phyloP scores from a whole-genome alignment of 371 early-diverging fungal genomes.

The Mucor circinelloides region DNA sequence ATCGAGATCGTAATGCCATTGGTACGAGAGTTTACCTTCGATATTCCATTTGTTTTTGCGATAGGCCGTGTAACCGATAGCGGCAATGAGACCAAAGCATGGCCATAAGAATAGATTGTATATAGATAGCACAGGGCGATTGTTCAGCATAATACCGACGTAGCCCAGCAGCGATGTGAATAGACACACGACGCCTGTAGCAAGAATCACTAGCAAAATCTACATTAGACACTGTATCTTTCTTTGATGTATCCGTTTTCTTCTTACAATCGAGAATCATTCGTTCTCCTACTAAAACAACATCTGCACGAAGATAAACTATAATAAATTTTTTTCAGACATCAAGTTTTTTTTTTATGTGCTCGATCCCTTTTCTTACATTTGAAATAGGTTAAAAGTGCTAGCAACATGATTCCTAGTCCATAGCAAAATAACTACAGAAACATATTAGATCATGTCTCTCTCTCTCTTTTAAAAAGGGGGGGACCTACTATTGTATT shows the following conservation, averaged over 20 bases:
- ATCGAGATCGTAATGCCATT: conserved; percentile 49
- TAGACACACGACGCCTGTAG: conserved; percentile 50
- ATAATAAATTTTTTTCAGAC: conserved; percentile 1
- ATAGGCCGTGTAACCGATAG: conserved; percentile 59
- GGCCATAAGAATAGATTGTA: conserved; percentile 62
- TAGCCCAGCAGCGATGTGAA: conserved; percentile 55
- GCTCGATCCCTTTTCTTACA: conserved; percentile 30
- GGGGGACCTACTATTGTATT: conserved; percentile 52
- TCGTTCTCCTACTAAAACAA: conserved; percentile 45
- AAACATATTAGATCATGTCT: background rate
- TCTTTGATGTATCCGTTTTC: background rate
- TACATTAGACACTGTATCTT: background rate
- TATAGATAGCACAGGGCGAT: conserved; percentile 45
- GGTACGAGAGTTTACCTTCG: conserved; percentile 49
- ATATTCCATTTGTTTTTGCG: conserved; percentile 53
- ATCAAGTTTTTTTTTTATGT: background rate
- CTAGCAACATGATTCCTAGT: conserved; percentile 37
- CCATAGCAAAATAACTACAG: conserved; percentile 54
- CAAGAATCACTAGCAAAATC: conserved; percentile 43
- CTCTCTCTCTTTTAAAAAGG: background rate
- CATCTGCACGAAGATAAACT: conserved; percentile 53
- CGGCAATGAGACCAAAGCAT: conserved; percentile 54
- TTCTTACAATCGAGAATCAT: conserved; percentile 49
- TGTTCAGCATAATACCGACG: conserved; percentile 57
- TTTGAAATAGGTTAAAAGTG: conserved; percentile 48